These are phyloP conservation scores for Kodamaea hsintzibuensis DNA, from an alignment of 805 yeast genomes.

Conservation along the genomic window DNA sequence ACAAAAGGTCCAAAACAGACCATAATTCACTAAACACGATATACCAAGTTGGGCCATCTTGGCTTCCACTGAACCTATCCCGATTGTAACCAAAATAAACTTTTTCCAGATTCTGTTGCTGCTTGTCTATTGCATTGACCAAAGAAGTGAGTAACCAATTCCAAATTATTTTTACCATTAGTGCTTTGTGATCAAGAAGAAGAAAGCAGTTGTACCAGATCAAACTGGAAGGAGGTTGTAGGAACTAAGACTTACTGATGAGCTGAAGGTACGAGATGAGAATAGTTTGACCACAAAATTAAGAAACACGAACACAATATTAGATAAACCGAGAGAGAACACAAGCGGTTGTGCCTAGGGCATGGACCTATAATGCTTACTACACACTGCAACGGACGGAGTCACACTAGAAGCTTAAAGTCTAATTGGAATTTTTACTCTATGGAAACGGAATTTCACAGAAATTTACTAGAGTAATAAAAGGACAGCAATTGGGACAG, in stretches of 20 bases:
- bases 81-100: constrained; percentile 2
- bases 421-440: background rate
- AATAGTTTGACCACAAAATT: background rate
- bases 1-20: background rate
- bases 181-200: background rate
- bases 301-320: background rate
- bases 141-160: background rate
- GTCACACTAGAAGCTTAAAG: constrained; percentile 4
- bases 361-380: background rate
- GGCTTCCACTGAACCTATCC: background rate
- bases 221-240: background rate
- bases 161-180: background rate
- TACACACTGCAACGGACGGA: constrained; percentile 4
- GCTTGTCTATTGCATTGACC: background rate
- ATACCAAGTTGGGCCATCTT: background rate
- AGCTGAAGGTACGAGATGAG: background rate
- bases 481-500: constrained; percentile 3
- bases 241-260: background rate
- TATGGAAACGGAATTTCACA: background rate
- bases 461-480: background rate
- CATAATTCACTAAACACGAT: background rate
- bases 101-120: background rate
- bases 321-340: background rate
- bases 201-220: background rate
- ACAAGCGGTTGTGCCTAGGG: constrained; percentile 2